Conservation (phyloP, 2,329 filamentous ascomycete species). For the Elsinoe fawcettii region DNA sequence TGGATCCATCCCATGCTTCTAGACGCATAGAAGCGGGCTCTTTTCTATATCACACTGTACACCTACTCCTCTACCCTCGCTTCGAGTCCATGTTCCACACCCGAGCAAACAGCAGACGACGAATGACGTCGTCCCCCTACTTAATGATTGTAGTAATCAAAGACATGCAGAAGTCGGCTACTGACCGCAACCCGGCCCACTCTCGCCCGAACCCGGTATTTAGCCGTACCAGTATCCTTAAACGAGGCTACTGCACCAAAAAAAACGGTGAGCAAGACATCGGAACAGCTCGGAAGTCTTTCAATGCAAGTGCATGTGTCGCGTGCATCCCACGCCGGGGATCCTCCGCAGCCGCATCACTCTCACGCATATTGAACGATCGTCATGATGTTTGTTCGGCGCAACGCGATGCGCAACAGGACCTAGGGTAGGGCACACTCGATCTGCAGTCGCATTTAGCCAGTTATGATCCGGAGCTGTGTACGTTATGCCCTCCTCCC, state of each 20-base stretch:
- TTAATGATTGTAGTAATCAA: background rate
- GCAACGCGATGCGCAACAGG: background rate
- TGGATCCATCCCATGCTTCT: background rate
- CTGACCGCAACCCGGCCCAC: background rate
- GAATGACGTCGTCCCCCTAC: background rate
- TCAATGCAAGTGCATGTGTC: background rate
- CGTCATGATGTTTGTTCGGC: background rate
- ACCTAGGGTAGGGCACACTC: background rate
- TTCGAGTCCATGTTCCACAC: background rate
- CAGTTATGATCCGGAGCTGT: background rate
- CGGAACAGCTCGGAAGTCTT: background rate
- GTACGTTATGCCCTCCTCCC: no score
- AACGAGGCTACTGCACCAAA: background rate
- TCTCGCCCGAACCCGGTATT: background rate
- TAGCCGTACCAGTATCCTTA: background rate
- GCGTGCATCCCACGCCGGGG: background rate
- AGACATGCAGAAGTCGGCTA: background rate
- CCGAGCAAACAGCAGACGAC: background rate
- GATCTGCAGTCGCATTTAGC: background rate
- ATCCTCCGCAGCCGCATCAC: background rate
- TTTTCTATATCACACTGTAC: background rate
- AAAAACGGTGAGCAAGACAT: slow-evolving; percentile 8
- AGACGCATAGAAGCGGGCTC: background rate
- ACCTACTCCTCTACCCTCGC: background rate
- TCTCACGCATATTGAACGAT: background rate